Base-by-base conservation (phyloP, 306 rosid species). In the Quercus wislizeni region DNA sequence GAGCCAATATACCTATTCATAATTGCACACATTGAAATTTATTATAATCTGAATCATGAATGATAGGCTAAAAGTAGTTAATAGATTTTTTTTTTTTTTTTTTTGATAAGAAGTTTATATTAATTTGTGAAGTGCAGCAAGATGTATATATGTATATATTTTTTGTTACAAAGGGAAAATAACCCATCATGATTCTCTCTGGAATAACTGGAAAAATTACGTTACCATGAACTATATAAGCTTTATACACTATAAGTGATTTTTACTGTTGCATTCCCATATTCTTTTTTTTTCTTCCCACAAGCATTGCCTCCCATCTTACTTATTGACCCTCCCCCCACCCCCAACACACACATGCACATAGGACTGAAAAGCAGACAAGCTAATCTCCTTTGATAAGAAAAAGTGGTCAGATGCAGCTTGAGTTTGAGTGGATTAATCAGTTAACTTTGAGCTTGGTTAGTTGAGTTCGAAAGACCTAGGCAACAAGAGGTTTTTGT, bases 1-100 rank as follows among this genome's bases (percentile, higher is more conserved):
- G 96, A 59, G 96, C 91, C 86, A 86, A 85, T 67, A 87, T 84
- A 78, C 98, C 99, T 96, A 72, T 81, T 79, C n/a, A 41, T 59
- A 68, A 81, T 85, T 79, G 69, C 85, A 77, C 82, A 46, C 59
- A 78, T 76, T 71, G 78, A 33, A 28, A 52, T 59, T 79, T 63
- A 54, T 79, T 73, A 41, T 31, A 51, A 6, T 74, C 8, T 76
- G 54, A 12, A 75, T 65, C 77, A 74, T 73, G 62, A 74, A 18
- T 27, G 10, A 19, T 8, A 23, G 27, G 68, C 7, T 76, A 77
- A 78, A 71, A 78, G 52, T 38, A 84, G 11, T 38, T 7, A 38
- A 38, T 38, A 38, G 11, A 38, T 33, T 33, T 33, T 5, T 33
- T 31, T 6, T n/a, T n/a, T n/a, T n/a, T 4, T 33, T 6, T 38